Percentiles rank a stretch among this genome's conserved stretches.
phyloP scores from a whole-genome alignment of 2,329 filamentous ascomycete species.

The Cladorrhinum sp. region DNA sequence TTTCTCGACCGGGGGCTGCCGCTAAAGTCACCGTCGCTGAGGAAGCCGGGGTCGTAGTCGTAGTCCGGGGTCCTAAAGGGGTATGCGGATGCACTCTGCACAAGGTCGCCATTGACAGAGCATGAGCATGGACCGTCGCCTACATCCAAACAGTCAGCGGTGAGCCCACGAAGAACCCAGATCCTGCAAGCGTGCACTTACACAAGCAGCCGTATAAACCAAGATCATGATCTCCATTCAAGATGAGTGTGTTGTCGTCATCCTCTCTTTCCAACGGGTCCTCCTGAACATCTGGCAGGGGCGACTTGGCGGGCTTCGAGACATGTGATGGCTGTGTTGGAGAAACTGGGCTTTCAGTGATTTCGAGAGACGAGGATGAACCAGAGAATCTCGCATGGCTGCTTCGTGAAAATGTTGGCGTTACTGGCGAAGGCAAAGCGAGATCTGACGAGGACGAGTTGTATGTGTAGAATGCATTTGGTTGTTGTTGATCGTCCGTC shows the following conservation, averaged over 20 bases:
- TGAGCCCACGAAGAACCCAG: conserved; percentile 10
- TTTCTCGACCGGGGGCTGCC: conserved; percentile 46
- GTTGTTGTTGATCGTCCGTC: conserved; percentile 31
- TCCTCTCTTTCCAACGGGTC: conserved; percentile 71
- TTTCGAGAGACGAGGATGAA: conserved; percentile 74
- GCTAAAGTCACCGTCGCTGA: conserved; percentile 60
- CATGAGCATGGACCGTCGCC: conserved; percentile 63
- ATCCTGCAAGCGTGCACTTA: conserved; percentile 47
- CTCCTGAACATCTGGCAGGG: conserved; percentile 79
- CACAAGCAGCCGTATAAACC: conserved; percentile 68
- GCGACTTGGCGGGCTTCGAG: conserved; percentile 54
- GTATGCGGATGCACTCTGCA: conserved; percentile 38
- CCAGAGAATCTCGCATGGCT: conserved; percentile 60
- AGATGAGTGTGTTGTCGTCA: conserved; percentile 45
- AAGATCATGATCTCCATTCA: conserved; percentile 42
- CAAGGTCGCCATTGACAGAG: conserved; percentile 50
- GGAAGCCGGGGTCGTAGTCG: conserved; percentile 65
- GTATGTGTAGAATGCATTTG: conserved; percentile 43
- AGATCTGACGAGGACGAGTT: conserved; percentile 60
- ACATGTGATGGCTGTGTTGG: conserved; percentile 44
- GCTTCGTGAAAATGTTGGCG: conserved; percentile 63
- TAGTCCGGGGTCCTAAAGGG: conserved; percentile 43
- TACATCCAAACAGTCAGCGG: conserved; percentile 32
- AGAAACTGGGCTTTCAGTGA: conserved; percentile 55
- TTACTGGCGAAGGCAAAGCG: conserved; percentile 67